Evolutionary conservation across 768 basidiomycete genomes (phyloP).

Genomic region (Lactifluus volemus): DNA sequence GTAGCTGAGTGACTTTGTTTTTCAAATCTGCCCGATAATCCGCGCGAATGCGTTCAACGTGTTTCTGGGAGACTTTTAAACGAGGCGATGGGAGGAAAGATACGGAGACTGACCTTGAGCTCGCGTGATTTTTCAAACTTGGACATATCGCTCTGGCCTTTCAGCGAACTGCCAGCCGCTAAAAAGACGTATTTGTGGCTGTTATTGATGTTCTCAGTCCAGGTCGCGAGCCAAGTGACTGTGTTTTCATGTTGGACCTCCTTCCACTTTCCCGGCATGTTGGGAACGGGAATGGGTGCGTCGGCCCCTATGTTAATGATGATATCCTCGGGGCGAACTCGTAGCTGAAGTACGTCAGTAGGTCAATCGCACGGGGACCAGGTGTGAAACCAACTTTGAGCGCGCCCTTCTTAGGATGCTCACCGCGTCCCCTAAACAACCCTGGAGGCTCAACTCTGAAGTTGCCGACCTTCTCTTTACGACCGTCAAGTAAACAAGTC

Average conservation of each 20-base stretch:
- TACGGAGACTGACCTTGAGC: constrained; percentile 57
- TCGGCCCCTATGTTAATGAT: constrained; percentile 86
- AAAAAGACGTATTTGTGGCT: constrained; percentile 97
- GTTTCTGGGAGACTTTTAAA: constrained; percentile 42
- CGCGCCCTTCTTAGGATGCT: constrained; percentile 95
- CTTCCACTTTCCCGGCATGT: constrained; percentile 90
- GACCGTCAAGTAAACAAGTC: constrained; percentile 84
- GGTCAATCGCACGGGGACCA: background rate
- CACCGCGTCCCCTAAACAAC: constrained; percentile 95
- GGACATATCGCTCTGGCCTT: constrained; percentile 94
- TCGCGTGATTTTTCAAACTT: constrained; percentile 99
- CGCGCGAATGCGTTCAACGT: constrained; percentile 84
- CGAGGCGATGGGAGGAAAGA: background rate
- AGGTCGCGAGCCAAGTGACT: constrained; percentile 97
- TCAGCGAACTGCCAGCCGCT: constrained; percentile 93
- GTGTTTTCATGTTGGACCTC: constrained; percentile 84
- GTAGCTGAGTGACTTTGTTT: constrained; percentile 87
- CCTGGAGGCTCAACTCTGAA: constrained; percentile 98
- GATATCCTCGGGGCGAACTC: constrained; percentile 91
- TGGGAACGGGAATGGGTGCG: constrained; percentile 72
- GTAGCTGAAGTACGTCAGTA: constrained; percentile 40
- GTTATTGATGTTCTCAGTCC: constrained; percentile 97
- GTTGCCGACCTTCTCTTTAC: constrained; percentile 97
- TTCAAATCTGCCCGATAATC: constrained; percentile 82
- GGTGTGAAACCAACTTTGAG: constrained; percentile 54